phyloP scores from a whole-genome alignment of 2,329 filamentous ascomycete species.

The Moelleriella libera region DNA sequence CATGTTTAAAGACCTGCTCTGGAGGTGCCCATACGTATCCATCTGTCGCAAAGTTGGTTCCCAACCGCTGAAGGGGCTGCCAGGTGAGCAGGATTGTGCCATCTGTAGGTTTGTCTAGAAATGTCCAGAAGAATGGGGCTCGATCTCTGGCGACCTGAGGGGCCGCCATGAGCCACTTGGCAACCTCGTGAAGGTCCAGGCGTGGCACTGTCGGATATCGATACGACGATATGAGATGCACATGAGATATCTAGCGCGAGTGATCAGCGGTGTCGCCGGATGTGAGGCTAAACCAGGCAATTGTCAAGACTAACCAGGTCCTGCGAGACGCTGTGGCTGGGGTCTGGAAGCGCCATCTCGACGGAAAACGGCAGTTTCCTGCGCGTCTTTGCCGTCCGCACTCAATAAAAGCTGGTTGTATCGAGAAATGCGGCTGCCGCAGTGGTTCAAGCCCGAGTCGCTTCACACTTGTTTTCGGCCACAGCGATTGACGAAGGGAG shows the following conservation, averaged over 20 bases:
- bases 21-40: conserved; percentile 82
- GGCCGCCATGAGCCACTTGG: conserved; percentile 70
- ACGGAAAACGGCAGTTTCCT: conserved; percentile 1
- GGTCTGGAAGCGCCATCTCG: conserved; percentile 26
- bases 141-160: conserved; percentile 74
- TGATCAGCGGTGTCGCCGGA: conserved; percentile 7
- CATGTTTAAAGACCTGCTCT: conserved; percentile 64
- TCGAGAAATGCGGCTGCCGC: too few species aligned
- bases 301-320: conserved; percentile 20
- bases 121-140: conserved; percentile 86
- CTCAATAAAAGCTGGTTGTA: neutral
- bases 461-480: too few species aligned
- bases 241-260: conserved; percentile 56
- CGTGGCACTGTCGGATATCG: conserved; percentile 62
- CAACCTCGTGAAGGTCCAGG: conserved; percentile 62
- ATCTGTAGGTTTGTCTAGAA: conserved; percentile 68
- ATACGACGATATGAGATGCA: conserved; percentile 77
- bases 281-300: neutral
- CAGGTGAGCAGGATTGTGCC: conserved; percentile 75
- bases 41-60: conserved; percentile 71
- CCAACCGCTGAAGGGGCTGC: conserved; percentile 64
- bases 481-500: too few species aligned
- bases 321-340: conserved; percentile 26
- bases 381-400: neutral
- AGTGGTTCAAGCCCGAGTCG: too few species aligned